Evolutionary conservation across 208 protist species (phyloP), one percentile per base, ranked within the genome.

Genomic region (Trypanosoma caninum): DNA sequence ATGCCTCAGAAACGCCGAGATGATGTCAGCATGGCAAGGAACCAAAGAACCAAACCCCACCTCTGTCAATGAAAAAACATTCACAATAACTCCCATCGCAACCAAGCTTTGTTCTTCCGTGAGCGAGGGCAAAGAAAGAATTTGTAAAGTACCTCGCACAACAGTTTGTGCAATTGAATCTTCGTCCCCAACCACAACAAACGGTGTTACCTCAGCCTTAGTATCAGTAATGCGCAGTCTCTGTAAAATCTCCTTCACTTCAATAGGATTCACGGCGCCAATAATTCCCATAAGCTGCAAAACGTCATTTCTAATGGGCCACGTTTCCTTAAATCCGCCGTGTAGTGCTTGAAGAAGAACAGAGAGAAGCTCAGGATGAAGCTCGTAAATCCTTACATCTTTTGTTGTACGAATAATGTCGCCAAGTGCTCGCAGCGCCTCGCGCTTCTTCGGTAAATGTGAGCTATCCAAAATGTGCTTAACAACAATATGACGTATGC

Each of bases 231-330:
- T 65, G 18, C 80, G 73, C 50, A 81, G 67, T 38, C 66, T 45
- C 0, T 82, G 79, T 25, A 76, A 76, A 37, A 94, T 89, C 57
- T 88, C 80, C 63, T 93, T 96, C 46, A 90, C 82, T 18, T 68
- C 72, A 35, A 88, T 73, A 22, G 90, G 90, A 59, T 92, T 79
- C 6, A 96, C 76, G 1, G 90, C 90, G 8, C 90, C 90, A 58
- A 96, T 89, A 53, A 93, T 85, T 51, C 90, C 90, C 80, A 96
- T 90, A 65, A 96, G 71, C 67, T 91, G 82, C 33, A 96, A 70
- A 40, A 94, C 86, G 65, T 96, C 90, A 48, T 80, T 65, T 35
- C 87, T 82, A n/a, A 96, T 78, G 34, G 82, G 82, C 82, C 84
- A 92, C 40, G 80, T 79, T 61, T 96, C 87, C 65, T 96, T 94